Conservation (phyloP, 192 early-diverging fungal species). For the Coemansia sp. region DNA sequence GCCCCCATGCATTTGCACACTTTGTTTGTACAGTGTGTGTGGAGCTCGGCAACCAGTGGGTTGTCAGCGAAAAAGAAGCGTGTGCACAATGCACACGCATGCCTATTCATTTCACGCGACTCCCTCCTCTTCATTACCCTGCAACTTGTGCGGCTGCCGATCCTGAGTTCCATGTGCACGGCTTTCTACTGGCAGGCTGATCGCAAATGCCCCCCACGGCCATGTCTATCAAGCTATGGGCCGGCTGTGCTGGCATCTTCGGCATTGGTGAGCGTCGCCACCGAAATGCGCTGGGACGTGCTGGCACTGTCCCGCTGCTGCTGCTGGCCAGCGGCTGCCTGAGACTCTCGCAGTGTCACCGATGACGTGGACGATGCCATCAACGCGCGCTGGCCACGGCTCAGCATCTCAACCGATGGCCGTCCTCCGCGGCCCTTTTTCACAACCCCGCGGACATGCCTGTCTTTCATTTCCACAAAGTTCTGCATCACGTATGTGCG, state of each 20-base stretch:
- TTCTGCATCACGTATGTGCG: slow-evolving; percentile 68
- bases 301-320: background rate
- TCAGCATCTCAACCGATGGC: slow-evolving; percentile 35
- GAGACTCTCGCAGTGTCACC: background rate
- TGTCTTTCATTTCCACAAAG: slow-evolving; percentile 64
- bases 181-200: slow-evolving; percentile 10
- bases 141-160: slow-evolving; percentile 2
- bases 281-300: slow-evolving; percentile 16
- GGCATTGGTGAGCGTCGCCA: slow-evolving; percentile 15
- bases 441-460: slow-evolving; percentile 57
- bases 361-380: slow-evolving; percentile 17
- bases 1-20: too few species aligned
- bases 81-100: too few species aligned
- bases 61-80: too few species aligned
- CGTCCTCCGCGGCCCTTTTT: slow-evolving; percentile 45
- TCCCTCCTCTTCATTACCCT: background rate
- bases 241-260: background rate
- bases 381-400: slow-evolving; percentile 41
- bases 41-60: too few species aligned
- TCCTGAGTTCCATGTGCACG: slow-evolving; percentile 10
- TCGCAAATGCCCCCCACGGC: background rate
- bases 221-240: background rate
- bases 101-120: background rate
- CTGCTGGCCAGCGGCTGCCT: background rate
- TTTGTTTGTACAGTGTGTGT: too few species aligned